A percentile compares a stretch with the other conserved stretches of the same genome.
Conservation (phyloP, 768 basidiomycete genomes). For the Ramaria rubella region DNA sequence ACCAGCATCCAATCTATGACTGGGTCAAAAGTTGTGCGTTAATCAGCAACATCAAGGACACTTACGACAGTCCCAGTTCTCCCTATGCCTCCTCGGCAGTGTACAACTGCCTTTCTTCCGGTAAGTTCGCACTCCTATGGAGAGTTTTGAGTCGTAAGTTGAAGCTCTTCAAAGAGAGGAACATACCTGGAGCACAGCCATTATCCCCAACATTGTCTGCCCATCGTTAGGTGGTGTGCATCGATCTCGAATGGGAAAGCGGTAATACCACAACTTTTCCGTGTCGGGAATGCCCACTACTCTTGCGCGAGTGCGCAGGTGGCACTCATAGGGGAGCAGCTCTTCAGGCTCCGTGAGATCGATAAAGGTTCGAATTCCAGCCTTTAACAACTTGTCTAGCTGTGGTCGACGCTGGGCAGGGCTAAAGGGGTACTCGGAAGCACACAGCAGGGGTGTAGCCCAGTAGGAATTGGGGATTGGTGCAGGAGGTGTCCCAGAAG, state of each 20-base stretch:
- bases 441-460: slow-evolving; percentile 66
- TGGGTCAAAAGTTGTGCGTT: background rate
- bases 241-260: slow-evolving; percentile 73
- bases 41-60: background rate
- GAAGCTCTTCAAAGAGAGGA: background rate
- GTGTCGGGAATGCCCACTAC: slow-evolving; percentile 48
- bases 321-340: slow-evolving; percentile 56
- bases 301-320: slow-evolving; percentile 46
- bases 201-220: slow-evolving; percentile 4
- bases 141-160: slow-evolving; percentile 39
- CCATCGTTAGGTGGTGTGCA: slow-evolving; percentile 38
- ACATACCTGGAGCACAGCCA: slow-evolving; percentile 7
- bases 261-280: slow-evolving; percentile 60
- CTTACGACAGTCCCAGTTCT: slow-evolving; percentile 50
- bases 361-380: slow-evolving; percentile 75
- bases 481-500: slow-evolving; percentile 25
- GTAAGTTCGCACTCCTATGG: slow-evolving; percentile 53
- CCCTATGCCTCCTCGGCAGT: slow-evolving; percentile 76
- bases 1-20: slow-evolving; percentile 52
- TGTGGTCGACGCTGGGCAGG: slow-evolving; percentile 47
- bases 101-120: slow-evolving; percentile 61
- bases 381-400: slow-evolving; percentile 61
- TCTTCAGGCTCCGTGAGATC: slow-evolving; percentile 81
- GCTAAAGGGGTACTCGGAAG: slow-evolving; percentile 73
- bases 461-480: slow-evolving; percentile 85